Conservation (phyloP, 2,329 filamentous ascomycete species). For the Sporothrix mexicana region DNA sequence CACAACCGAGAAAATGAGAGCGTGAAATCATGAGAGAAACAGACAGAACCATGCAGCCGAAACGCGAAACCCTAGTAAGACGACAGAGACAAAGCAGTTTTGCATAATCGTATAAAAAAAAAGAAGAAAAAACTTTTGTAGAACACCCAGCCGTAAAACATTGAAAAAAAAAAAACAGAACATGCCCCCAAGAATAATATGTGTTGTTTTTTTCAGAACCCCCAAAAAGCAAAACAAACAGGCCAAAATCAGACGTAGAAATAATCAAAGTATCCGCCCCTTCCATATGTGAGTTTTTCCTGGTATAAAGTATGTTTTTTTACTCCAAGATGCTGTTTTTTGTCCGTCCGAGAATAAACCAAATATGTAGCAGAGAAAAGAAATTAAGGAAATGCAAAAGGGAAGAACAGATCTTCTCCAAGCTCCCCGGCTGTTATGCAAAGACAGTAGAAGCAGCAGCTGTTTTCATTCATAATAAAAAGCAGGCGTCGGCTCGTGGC, state of each 20-base stretch:
- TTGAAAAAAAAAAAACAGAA: no score
- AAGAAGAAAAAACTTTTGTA: background rate
- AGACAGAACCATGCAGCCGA: background rate
- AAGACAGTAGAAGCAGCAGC: background rate
- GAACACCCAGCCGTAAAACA: background rate
- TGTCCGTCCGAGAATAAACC: background rate
- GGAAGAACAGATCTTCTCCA: background rate
- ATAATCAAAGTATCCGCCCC: background rate
- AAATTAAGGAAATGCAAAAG: background rate
- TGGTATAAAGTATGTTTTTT: slow-evolving; percentile 10
- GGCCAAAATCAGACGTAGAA: background rate
- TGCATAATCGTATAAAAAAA: slow-evolving; percentile 2
- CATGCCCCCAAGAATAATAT: slow-evolving; percentile 3
- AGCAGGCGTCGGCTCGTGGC: background rate
- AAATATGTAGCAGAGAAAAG: background rate
- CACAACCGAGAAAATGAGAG: background rate
- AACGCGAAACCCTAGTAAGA: background rate
- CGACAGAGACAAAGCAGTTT: background rate
- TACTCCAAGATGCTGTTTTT: slow-evolving; percentile 13
- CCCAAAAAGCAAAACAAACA: background rate
- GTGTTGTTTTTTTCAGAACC: background rate
- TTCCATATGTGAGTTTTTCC: slow-evolving; percentile 24
- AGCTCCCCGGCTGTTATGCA: background rate
- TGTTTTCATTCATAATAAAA: background rate
- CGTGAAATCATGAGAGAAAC: background rate